Evolutionary conservation across 495 filamentous ascomycete genomes (phyloP), one percentile per base, ranked within the genome.

Genomic region (Podospora pseudocomata): DNA sequence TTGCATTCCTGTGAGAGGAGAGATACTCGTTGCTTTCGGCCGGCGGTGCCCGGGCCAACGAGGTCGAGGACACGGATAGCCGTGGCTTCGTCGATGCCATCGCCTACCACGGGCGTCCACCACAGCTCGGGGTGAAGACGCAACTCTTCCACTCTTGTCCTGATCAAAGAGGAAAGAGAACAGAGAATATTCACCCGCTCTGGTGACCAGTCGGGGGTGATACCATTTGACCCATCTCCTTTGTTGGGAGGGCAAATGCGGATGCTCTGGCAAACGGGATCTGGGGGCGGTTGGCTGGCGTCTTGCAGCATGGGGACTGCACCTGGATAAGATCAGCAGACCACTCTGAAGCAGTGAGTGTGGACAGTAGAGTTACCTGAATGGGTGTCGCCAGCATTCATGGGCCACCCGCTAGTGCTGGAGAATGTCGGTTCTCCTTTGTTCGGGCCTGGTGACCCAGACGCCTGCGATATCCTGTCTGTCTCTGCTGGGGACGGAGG

Each of bases 231-330:
- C 5, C 23, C 59, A 57, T 67, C 49, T 63, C 34, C 65, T 44
- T 62, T 19, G 27, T 34, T 26, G 19, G 66, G 59, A 44, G 18
- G 60, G 18, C 49, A 34, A 49, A 68, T 68, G 61, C 49, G 60
- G 28, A 68, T 64, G 20, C 66, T 19, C 5, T 63, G 26, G 61
- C 66, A 64, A 28, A 68, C 63, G 1, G 49, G 44, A 59, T 68
- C 66, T 5, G 54, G 9, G 27, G 26, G 9, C 18, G 28, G 20
- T 44, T 28, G 39, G 39, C 13, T 49, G 34, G 20, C 18, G 23
- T 58, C 55, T 19, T 58, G 55, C 55, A 26, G 5, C 23, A 26
- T 20, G 23, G n/a, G 58, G 2, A 23, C 18, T 39, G 59, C 13
- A 16, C 15, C 66, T 63, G 20, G 44, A 16, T 13, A 26, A 53